Evolutionary conservation across 257 asterid genomes (phyloP), one percentile per base, ranked within the genome.

Genomic region (Nemophila menziesii): DNA sequence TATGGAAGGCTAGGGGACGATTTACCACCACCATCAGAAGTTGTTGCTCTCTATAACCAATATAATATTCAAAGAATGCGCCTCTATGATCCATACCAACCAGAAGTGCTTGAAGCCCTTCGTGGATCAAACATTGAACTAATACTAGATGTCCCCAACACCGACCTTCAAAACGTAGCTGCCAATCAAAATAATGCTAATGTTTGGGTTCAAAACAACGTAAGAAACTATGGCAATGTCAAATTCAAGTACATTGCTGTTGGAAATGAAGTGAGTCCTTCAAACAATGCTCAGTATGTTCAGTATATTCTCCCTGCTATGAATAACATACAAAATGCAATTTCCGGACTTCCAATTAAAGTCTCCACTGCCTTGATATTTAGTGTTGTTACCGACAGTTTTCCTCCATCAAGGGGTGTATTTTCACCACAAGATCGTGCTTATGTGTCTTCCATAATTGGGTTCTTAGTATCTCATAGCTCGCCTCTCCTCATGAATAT

Each of bases 251-350:
- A 77, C 64, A 73, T 77, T 2, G 72, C 69, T 0, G 84, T 73
- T 10, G 92, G 92, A 11, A 80, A 80, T 26, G 84, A 80, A 64
- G 59, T 65, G 9, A 64, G 63, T 22, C 66, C 69, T 2, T 52
- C 37, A 22, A 26, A n/a, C 33, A 63, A 56, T 3, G 20, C 64
- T 1, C 48, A 46, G 37, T 68, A 39, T 21, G 60, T 27, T 9
- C 9, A 26, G 9, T 47, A 48, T 36, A 44, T 70, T n/a, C 57
- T 65, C 51, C 68, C 59, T 5, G 73, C 70, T 17, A 22, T 70
- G 23, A 39, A 23, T 20, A 69, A 69, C 60, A 46, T 70, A 17
- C 53, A 52, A 5, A 57, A 44, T n/a, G 64, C 64, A 3, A 46
- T 70, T 21, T 49, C 64, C 0, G 60, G 62, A 16, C 22, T 39